phyloP scores from a whole-genome alignment of 495 filamentous ascomycete genomes.

The Neurospora tetrasperma region DNA sequence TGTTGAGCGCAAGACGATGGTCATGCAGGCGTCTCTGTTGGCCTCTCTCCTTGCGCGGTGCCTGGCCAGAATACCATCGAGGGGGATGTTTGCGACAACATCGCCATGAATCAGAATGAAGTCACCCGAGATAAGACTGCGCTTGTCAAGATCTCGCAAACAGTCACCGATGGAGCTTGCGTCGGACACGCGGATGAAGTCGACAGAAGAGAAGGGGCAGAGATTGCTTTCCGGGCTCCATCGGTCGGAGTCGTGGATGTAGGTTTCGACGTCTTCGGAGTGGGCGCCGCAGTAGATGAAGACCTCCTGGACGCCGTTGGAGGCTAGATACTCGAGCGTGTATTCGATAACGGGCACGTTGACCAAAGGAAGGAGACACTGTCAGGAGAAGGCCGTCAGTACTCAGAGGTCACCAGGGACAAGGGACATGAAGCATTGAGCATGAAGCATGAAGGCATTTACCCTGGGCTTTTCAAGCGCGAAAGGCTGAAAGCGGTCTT shows the following conservation, averaged over 20 bases:
- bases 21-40: slow-evolving; percentile 97
- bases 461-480: slow-evolving; percentile 82
- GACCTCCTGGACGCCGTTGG: slow-evolving; percentile 83
- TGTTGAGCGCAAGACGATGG: slow-evolving; percentile 76
- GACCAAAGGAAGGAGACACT: slow-evolving; percentile 91
- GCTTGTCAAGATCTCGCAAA: slow-evolving; percentile 85
- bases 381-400: slow-evolving; percentile 5
- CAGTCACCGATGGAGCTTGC: slow-evolving; percentile 82
- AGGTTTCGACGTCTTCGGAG: slow-evolving; percentile 77
- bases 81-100: slow-evolving; percentile 79
- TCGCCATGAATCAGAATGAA: slow-evolving; percentile 92
- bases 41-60: slow-evolving; percentile 73
- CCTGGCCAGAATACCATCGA: slow-evolving; percentile 65
- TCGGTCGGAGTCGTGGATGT: slow-evolving; percentile 47
- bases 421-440: not conserved
- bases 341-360: slow-evolving; percentile 96
- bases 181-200: slow-evolving; percentile 77
- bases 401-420: not conserved
- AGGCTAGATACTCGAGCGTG: slow-evolving; percentile 90
- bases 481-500: slow-evolving; percentile 83
- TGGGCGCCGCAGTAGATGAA: slow-evolving; percentile 88
- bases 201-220: slow-evolving; percentile 76
- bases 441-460: slow-evolving; percentile 21
- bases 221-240: slow-evolving; percentile 39
- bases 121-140: slow-evolving; percentile 76